phyloP scores from a whole-genome alignment of 176 grass and related monocot genomes.

The Thalia dealbata region DNA sequence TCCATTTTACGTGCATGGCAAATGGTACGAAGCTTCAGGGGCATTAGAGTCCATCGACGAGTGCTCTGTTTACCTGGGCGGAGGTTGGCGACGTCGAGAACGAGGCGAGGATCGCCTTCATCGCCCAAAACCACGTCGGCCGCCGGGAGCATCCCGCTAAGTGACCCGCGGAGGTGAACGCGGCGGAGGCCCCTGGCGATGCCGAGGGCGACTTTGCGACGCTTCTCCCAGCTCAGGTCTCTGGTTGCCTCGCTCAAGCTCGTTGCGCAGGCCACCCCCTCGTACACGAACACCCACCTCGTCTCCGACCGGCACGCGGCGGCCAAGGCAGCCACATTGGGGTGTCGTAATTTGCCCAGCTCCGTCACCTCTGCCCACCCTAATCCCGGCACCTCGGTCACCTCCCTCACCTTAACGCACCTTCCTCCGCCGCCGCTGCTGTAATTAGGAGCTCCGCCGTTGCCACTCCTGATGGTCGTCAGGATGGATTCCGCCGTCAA shows the following conservation, averaged over 20 bases:
- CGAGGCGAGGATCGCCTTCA: constrained; percentile 1
- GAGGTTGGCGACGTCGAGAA: not conserved
- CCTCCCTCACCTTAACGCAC: not conserved
- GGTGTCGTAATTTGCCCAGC: not conserved
- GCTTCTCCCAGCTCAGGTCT: constrained; percentile 4
- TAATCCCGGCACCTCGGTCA: not conserved
- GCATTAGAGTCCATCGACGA: not conserved
- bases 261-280: not conserved
- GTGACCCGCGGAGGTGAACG: not conserved
- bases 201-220: not conserved
- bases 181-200: not conserved
- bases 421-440: not conserved
- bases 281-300: not conserved
- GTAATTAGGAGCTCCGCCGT: not conserved
- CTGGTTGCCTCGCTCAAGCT: not conserved
- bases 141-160: not conserved
- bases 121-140: constrained; percentile 3
- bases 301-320: constrained; percentile 10
- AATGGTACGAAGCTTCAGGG: not conserved
- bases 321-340: constrained; percentile 1
- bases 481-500: not conserved
- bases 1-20: not conserved
- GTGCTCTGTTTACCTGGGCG: not conserved
- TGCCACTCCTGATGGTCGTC: not conserved
- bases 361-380: constrained; percentile 13